A percentile compares a stretch with the other conserved stretches of the same genome.
These are phyloP conservation scores for Castanea crenata DNA, from an alignment of 306 rosid species.

Conservation along the genomic window DNA sequence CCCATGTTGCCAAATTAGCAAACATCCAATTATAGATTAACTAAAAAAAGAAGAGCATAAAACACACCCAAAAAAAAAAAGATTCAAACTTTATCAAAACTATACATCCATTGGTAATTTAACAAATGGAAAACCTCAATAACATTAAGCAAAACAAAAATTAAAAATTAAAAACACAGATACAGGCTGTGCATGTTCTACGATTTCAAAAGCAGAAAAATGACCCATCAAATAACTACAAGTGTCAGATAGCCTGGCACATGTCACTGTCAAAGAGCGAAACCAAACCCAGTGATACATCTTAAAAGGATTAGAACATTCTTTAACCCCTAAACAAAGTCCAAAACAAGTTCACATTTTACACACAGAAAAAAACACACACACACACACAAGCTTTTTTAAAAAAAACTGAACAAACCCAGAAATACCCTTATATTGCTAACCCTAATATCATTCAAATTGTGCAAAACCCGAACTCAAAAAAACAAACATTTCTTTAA, in stretches of 20 bases:
- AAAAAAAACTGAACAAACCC: neutral
- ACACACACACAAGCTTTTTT: neutral
- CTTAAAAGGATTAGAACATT: neutral
- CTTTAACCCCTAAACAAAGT: neutral
- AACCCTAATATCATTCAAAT: neutral
- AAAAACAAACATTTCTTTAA: neutral
- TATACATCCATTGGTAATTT: neutral
- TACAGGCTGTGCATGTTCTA: conserved; percentile 3
- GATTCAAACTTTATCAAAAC: no score
- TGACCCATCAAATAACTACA: neutral
- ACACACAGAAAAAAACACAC: neutral
- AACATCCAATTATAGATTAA: neutral
- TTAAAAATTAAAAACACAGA: neutral
- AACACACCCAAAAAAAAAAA: neutral
- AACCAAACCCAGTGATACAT: neutral
- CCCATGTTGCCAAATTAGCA: no score
- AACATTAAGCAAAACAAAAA: neutral
- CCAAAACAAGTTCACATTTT: neutral
- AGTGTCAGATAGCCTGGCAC: neutral
- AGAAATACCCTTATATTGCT: neutral
- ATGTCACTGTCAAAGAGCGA: neutral
- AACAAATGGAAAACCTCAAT: neutral
- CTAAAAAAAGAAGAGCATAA: neutral
- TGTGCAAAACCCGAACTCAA: no score
- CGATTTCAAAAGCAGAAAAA: neutral